phyloP scores from a whole-genome alignment of 1,139 yeast genomes.

The Taphrina confusa region DNA sequence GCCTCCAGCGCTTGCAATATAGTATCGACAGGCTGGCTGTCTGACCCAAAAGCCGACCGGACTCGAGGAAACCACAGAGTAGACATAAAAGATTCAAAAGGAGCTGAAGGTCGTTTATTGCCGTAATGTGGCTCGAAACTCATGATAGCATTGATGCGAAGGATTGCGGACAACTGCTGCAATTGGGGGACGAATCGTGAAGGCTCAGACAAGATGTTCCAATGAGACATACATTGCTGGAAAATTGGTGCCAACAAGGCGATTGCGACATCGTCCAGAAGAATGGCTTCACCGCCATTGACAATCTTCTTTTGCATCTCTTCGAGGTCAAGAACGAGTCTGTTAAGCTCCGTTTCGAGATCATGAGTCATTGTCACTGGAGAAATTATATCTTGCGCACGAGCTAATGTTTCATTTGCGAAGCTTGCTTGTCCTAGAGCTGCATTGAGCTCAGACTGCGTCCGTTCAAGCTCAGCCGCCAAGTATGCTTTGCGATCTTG shows the following conservation, averaged over 20 bases:
- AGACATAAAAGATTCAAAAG: conserved; percentile 48
- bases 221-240: conserved; percentile 42
- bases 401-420: conserved; percentile 27
- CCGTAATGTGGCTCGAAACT: background rate
- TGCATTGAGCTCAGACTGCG: conserved; percentile 41
- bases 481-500: conserved; percentile 42
- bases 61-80: conserved; percentile 49
- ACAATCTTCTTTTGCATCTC: conserved; percentile 42
- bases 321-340: conserved; percentile 41
- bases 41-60: conserved; percentile 42
- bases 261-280: conserved; percentile 45
- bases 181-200: conserved; percentile 43
- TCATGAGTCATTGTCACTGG: conserved; percentile 7
- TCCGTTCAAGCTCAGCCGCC: conserved; percentile 41
- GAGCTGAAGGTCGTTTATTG: conserved; percentile 34
- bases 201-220: conserved; percentile 50
- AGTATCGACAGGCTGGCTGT: conserved; percentile 38
- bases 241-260: conserved; percentile 45
- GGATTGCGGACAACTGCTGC: conserved; percentile 42
- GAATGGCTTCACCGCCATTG: conserved; percentile 39
- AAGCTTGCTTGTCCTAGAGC: conserved; percentile 38
- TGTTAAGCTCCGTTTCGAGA: conserved; percentile 29
- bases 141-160: conserved; percentile 38
- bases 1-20: conserved; percentile 48
- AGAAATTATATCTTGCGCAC: conserved; percentile 27